Evolutionary conservation across 768 basidiomycete genomes (phyloP).

Genomic region (Trametes villosa): DNA sequence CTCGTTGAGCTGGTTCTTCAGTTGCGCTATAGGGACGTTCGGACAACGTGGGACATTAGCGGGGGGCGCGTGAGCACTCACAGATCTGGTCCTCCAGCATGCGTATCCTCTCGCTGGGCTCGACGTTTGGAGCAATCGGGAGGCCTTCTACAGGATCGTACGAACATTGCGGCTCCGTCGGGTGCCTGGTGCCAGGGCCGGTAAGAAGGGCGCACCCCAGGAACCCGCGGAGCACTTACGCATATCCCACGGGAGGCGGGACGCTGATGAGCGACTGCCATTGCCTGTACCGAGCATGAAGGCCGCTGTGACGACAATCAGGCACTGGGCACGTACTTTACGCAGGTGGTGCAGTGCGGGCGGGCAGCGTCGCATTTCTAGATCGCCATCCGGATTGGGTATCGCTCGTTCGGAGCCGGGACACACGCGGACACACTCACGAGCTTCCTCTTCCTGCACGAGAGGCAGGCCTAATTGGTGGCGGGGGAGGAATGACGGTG

Average conservation of each 20-base stretch:
- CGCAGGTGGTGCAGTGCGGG: constrained; percentile 84
- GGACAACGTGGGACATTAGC: background rate
- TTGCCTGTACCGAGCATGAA: constrained; percentile 51
- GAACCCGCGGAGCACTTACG: constrained; percentile 50
- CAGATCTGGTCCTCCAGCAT: constrained; percentile 80
- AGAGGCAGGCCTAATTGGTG: constrained; percentile 65
- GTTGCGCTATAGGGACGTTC: constrained; percentile 48
- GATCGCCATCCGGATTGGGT: constrained; percentile 5
- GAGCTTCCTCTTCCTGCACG: constrained; percentile 84
- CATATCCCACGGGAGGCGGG: constrained; percentile 83
- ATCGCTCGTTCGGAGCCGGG: constrained; percentile 4
- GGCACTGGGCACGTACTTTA: constrained; percentile 58
- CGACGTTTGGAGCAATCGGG: constrained; percentile 72
- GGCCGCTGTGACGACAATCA: background rate
- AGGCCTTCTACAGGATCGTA: constrained; percentile 89
- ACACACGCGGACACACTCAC: constrained; percentile 46
- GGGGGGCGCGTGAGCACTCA: constrained; percentile 32
- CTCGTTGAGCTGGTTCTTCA: constrained; percentile 66
- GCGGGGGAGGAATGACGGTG: constrained; percentile 10
- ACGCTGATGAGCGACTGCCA: constrained; percentile 84
- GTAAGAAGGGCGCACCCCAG: constrained; percentile 3
- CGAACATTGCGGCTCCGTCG: constrained; percentile 81
- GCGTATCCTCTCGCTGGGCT: constrained; percentile 79
- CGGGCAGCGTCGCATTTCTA: constrained; percentile 90
- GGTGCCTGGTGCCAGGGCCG: constrained; percentile 56